These are phyloP conservation scores for Coemansia sp. DNA, from an alignment of 371 early-diverging fungal species.

Conservation along the genomic window DNA sequence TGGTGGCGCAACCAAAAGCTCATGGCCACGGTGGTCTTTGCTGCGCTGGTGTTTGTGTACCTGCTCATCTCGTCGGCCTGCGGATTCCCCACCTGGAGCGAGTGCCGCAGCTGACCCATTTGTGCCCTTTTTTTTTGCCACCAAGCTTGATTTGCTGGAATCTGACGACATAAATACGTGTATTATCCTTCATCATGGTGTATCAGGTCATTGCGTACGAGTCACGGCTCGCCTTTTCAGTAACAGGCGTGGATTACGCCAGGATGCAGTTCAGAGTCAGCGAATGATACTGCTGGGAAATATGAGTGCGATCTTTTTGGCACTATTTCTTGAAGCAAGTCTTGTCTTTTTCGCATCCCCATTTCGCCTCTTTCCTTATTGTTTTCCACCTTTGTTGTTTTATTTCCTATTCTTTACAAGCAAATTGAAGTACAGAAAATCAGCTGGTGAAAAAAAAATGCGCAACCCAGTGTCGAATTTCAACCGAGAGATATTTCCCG, in stretches of 20 bases:
- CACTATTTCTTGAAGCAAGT: too few species aligned
- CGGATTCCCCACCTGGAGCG: constrained; percentile 67
- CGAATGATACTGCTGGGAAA: too few species aligned
- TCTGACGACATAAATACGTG: background rate
- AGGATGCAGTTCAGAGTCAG: too few species aligned
- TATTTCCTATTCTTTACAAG: background rate
- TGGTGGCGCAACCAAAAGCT: constrained; percentile 94
- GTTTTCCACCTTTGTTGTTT: background rate
- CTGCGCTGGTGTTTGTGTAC: constrained; percentile 62
- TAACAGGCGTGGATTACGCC: too few species aligned
- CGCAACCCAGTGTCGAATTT: constrained; percentile 27
- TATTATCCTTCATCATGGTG: background rate
- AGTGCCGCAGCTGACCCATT: constrained; percentile 39
- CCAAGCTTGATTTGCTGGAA: too few species aligned
- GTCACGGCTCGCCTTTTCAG: too few species aligned
- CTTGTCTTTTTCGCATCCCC: too few species aligned
- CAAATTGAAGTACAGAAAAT: too few species aligned
- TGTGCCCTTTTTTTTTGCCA: background rate
- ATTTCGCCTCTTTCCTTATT: too few species aligned
- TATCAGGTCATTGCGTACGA: too few species aligned
- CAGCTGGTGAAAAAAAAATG: constrained; percentile 3
- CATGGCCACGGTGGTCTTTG: constrained; percentile 68
- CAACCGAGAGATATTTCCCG: constrained; percentile 21
- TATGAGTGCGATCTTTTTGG: too few species aligned
- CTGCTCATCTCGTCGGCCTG: constrained; percentile 66